Evolutionary conservation across 2,329 filamentous ascomycete species (phyloP), one percentile per base, ranked within the genome.

Genomic region (Chrysoporthe deuterocubensis): DNA sequence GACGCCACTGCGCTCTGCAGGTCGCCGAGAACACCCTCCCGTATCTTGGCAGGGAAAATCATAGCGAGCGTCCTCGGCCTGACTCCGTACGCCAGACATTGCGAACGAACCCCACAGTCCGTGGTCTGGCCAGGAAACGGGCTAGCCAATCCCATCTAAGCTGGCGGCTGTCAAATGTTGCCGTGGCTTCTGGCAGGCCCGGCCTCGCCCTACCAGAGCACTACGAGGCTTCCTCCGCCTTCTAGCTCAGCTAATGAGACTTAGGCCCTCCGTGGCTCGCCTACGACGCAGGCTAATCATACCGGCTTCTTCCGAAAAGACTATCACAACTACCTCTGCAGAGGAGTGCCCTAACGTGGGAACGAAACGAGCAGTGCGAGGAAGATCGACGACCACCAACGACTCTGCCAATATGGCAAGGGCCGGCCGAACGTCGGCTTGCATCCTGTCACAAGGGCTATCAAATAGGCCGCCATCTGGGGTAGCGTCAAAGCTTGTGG

Each of bases 151-250:
- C 48, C 52, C 7, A 65, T 16, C 48, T 37, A 48, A 40, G 50
- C 62, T 67, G 67, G 67, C 67, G 57, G 58, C 61, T 69, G 65
- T 69, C 67, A 69, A 42, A 62, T 43, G 52, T 62, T 66, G 66
- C 67, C 66, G 63, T 59, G 62, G 62, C 58, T 34, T 66, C 52
- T 48, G 56, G 62, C 44, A 63, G 67, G 59, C 43, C 66, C 48
- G 62, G 54, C 34, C 56, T 65, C 16, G 43, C 46, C 32, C 46
- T 32, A 40, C 21, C 37, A 34, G 32, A 48, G 34, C 60, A 52
- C 52, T 52, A 63, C 13, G 65, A 58, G 52, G 37, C 42, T 37
- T 68, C 44, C 52, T 44, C 48, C 34, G 40, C 44, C n/a, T 11
- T 67, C 63, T 54, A 44, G 56, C n/a, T 43, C 48, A 56, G 50